Percentiles rank a stretch among this genome's conserved stretches.
Evolutionary conservation across 129 eudicot species (phyloP).

Genomic region (Helianthus tuberosus): DNA sequence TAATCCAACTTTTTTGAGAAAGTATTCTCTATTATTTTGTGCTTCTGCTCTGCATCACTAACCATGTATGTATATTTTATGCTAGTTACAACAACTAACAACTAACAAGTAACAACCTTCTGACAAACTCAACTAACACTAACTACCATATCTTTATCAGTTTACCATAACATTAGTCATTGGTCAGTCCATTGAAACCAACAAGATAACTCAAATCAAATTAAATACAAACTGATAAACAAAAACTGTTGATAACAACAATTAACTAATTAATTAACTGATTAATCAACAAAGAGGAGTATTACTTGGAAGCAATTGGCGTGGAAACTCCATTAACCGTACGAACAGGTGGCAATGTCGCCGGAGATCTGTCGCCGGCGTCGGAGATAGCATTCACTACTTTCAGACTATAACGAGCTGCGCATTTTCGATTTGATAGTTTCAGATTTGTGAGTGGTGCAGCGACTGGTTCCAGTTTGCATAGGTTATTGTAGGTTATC

Average conservation of each 20-base stretch:
- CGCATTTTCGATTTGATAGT: neutral
- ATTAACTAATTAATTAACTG: neutral
- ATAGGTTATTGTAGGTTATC: neutral
- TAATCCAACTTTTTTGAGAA: too few species aligned
- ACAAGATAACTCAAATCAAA: neutral
- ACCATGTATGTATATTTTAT: too few species aligned
- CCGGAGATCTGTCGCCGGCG: slow-evolving; percentile 22
- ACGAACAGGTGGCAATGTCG: slow-evolving; percentile 15
- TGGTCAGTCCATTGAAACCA: slow-evolving; percentile 20
- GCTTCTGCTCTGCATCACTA: too few species aligned
- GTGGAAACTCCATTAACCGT: slow-evolving; percentile 25
- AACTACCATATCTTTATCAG: too few species aligned
- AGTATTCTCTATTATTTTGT: too few species aligned
- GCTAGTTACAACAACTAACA: too few species aligned
- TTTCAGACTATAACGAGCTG: slow-evolving; percentile 1
- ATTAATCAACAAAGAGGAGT: neutral
- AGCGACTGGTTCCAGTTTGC: neutral
- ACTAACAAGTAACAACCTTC: too few species aligned
- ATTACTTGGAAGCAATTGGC: slow-evolving; percentile 31
- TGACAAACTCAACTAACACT: too few species aligned
- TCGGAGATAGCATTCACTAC: slow-evolving; percentile 23
- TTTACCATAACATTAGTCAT: too few species aligned
- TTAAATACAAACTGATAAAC: neutral
- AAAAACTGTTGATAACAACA: neutral
- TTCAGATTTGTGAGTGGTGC: neutral